Percentiles rank a stretch among this genome's conserved stretches.
These are phyloP conservation scores for Erodium chrysanthum DNA, from an alignment of 441 rosid species.

Conservation along the genomic window DNA sequence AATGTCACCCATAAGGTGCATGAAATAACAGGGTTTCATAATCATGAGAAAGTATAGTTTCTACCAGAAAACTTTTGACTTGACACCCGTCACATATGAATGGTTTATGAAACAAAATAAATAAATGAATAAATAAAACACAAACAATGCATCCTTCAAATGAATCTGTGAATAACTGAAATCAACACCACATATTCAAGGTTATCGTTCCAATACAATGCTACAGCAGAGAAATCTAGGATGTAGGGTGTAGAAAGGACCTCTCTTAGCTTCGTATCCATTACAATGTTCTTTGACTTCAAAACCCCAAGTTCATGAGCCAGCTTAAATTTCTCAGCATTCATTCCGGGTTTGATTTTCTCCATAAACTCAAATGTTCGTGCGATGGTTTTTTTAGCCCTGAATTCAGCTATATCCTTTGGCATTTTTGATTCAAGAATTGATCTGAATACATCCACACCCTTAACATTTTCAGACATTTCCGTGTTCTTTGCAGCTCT, in stretches of 20 bases:
- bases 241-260: conserved; percentile 18
- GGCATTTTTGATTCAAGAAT: neutral
- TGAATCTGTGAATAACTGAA: neutral
- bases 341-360: neutral
- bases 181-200: neutral
- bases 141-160: neutral
- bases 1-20: neutral
- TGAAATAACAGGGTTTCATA: neutral
- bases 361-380: neutral
- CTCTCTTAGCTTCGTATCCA: conserved; percentile 30
- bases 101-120: neutral
- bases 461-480: neutral
- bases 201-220: neutral
- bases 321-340: conserved; percentile 14
- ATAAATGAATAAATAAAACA: neutral
- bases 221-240: neutral
- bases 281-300: conserved; percentile 24
- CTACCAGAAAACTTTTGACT: neutral
- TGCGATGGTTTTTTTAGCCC: neutral
- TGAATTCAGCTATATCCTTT: conserved; percentile 2
- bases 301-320: conserved; percentile 24
- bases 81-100: neutral
- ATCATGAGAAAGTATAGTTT: neutral
- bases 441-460: neutral
- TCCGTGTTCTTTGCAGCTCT: neutral